Evolutionary conservation across 2,329 filamentous ascomycete genomes (phyloP).

Genomic region (Cercospora zeina): DNA sequence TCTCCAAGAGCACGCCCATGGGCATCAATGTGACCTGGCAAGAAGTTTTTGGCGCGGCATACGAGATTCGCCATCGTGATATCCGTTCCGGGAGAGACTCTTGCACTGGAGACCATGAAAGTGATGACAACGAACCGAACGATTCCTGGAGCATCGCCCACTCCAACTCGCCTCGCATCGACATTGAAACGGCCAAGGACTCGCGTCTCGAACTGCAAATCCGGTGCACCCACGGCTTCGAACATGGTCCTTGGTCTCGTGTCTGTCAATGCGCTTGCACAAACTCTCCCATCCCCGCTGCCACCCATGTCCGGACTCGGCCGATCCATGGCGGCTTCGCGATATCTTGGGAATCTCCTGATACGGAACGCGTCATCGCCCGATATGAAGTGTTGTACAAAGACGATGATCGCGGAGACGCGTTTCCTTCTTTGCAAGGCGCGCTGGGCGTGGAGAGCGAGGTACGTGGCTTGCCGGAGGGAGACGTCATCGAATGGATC

Average conservation of each 20-base stretch:
- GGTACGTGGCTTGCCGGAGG: neutral
- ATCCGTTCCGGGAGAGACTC: neutral
- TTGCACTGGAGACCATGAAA: too few species aligned
- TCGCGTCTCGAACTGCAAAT: slow-evolving; percentile 22
- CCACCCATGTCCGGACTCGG: slow-evolving; percentile 9
- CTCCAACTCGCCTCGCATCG: slow-evolving; percentile 13
- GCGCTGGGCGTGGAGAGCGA: neutral
- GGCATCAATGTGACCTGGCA: slow-evolving; percentile 25
- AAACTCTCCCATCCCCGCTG: slow-evolving; percentile 3
- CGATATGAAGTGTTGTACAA: slow-evolving; percentile 18
- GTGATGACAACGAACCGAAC: neutral
- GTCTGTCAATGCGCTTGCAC: neutral
- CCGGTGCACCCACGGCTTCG: slow-evolving; percentile 20
- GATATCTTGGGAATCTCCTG: slow-evolving; percentile 16
- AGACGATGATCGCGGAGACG: slow-evolving; percentile 14
- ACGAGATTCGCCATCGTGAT: slow-evolving; percentile 25
- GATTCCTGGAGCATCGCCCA: slow-evolving; percentile 3
- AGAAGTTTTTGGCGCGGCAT: slow-evolving; percentile 27
- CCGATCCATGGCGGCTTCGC: slow-evolving; percentile 19
- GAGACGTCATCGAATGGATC: slow-evolving; percentile 13
- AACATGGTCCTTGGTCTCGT: slow-evolving; percentile 22
- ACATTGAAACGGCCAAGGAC: slow-evolving; percentile 15
- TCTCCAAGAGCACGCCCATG: slow-evolving; percentile 14
- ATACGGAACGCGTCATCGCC: neutral
- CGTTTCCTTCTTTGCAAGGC: slow-evolving; percentile 17